Evolutionary conservation across 106 monocot genomes (phyloP).

Genomic region (Dioscorea zingiberensis): DNA sequence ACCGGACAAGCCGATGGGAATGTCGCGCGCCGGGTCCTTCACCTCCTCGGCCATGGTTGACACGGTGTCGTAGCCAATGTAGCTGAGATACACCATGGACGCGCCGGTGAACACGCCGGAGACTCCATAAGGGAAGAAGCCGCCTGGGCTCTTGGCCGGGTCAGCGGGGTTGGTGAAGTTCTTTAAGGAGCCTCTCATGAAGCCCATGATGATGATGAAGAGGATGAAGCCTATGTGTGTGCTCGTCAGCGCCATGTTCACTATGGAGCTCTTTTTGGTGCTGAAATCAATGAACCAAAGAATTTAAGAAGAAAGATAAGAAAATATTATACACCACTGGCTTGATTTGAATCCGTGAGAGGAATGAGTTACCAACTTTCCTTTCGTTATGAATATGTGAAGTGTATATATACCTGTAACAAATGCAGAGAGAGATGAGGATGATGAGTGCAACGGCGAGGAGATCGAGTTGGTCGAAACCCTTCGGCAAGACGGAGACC

Average conservation of each 20-base stretch:
- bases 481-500: slow-evolving; percentile 58
- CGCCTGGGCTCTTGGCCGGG: slow-evolving; percentile 39
- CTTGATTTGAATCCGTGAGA: too few species aligned
- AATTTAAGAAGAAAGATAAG: too few species aligned
- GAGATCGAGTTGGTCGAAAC: slow-evolving; percentile 83
- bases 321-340: too few species aligned
- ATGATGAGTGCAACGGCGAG: slow-evolving; percentile 67
- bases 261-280: slow-evolving; percentile 75
- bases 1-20: slow-evolving; percentile 84
- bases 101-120: slow-evolving; percentile 78
- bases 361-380: too few species aligned
- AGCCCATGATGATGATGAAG: slow-evolving; percentile 78
- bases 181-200: slow-evolving; percentile 48
- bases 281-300: slow-evolving; percentile 14
- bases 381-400: too few species aligned
- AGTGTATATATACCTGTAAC: slow-evolving; percentile 60
- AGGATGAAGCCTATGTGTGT: slow-evolving; percentile 76
- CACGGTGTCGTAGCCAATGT: slow-evolving; percentile 98
- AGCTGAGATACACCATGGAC: slow-evolving; percentile 81
- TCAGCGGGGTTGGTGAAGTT: slow-evolving; percentile 56
- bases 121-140: slow-evolving; percentile 69
- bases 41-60: slow-evolving; percentile 99
- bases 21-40: slow-evolving; percentile 59
- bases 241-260: slow-evolving; percentile 78
- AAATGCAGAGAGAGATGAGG: slow-evolving; percentile 58